Base-by-base conservation (phyloP, 2,329 filamentous ascomycete species). In the Nothomitra cinnamomea region DNA sequence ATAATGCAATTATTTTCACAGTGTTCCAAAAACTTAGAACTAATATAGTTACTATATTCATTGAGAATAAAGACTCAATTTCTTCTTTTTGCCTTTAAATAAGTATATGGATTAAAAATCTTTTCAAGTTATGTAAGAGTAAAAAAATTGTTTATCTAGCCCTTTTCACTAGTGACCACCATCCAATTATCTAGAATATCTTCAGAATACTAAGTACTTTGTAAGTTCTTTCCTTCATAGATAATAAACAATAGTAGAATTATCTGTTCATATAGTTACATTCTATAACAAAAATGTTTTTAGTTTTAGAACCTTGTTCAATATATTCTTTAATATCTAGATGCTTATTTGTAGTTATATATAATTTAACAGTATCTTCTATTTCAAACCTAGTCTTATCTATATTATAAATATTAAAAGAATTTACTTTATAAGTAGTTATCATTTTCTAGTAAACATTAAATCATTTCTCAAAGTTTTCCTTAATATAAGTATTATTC, bases 71-170 rank as follows among this genome's bases (percentile, higher is more conserved):
- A 52, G 2, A 57, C n/a, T 17, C 17, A 32, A 19, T 55, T 25
- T 13, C 35, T n/a, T 2, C 38, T n/a, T n/a, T n/a, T 52, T 51
- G 25, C 51, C 22, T 54, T 54, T n/a, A 4, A 2, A 22, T 45
- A 54, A 41, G 51, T 57, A 19, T 41, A 22, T 17, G 15, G 17
- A 35, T 57, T 28, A 49, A 57, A 57, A 17, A 56, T 32, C 28
- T 28, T 25, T 32, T 53, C 13, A 3, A 56, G 43, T 53, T 53
- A 56, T 22, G 24, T 8, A 8, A 56, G 17, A 13, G 47, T 49
- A 2, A 61, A 55, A 32, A 59, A 50, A 43, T 60, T 54, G 50
- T 56, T 56, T 17, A 53, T 61, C 58, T 53, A 60, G 36, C 56
- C 54, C 24, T 55, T 55, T 19, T 54, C 32, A 21, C 57, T 64